Conservation (phyloP, 306 rosid genomes). For the Canavalia gladiata region DNA sequence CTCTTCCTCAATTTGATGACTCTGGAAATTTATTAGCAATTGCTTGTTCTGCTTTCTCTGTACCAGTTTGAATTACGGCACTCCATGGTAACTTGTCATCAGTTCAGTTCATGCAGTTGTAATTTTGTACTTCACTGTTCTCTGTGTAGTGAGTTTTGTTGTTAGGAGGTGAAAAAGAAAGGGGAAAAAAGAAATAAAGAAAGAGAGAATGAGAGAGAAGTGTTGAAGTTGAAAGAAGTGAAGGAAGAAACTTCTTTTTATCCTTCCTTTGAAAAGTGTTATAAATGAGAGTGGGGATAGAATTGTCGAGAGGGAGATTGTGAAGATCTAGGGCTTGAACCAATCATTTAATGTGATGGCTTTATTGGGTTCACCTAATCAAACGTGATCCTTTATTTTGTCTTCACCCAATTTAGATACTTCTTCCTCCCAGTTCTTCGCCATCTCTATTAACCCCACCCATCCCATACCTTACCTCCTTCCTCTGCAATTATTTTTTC, state of each 20-base stretch:
- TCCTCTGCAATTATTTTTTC: background rate
- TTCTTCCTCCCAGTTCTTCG: background rate
- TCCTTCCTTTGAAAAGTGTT: conserved; percentile 41
- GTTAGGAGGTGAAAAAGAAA: background rate
- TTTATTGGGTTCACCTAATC: conserved; percentile 64
- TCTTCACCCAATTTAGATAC: conserved; percentile 46
- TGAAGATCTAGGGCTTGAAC: conserved; percentile 65
- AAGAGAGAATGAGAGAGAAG: conserved; percentile 1
- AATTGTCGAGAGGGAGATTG: conserved; percentile 56
- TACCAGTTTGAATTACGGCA: background rate
- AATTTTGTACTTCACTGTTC: background rate
- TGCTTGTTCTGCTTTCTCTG: conserved; percentile 7
- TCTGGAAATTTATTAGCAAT: conserved; percentile 18
- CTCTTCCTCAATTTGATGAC: background rate
- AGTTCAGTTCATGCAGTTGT: conserved; percentile 59
- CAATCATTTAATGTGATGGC: conserved; percentile 67
- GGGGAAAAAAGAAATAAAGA: background rate
- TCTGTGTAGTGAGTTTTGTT: background rate
- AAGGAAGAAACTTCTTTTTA: conserved; percentile 53
- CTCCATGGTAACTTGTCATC: conserved; percentile 17
- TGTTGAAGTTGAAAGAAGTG: conserved; percentile 40
- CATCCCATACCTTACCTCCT: background rate
- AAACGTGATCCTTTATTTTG: conserved; percentile 51
- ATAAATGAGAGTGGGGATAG: conserved; percentile 41
- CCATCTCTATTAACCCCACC: conserved; percentile 42